These are phyloP conservation scores for Coniochaeta sp. DNA, from an alignment of 2,329 filamentous ascomycete genomes.

Conservation along the genomic window DNA sequence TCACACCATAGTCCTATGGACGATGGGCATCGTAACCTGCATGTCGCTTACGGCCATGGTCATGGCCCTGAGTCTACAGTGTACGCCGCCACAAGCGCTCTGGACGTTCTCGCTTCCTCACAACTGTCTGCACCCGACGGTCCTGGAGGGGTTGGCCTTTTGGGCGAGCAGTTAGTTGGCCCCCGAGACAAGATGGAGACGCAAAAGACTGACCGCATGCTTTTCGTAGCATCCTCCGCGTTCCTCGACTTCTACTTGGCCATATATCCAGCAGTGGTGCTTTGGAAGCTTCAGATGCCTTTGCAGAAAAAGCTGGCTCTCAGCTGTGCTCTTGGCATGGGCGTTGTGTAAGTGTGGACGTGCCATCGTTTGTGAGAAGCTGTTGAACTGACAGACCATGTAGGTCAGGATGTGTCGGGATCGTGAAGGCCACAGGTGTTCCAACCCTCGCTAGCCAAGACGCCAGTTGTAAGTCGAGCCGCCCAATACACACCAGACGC, in stretches of 20 bases:
- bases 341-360: background rate
- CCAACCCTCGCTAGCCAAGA: background rate
- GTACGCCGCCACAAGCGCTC: constrained; percentile 13
- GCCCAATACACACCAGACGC: background rate
- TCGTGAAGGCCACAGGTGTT: background rate
- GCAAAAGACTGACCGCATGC: background rate
- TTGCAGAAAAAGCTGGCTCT: background rate
- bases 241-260: constrained; percentile 1
- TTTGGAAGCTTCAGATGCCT: background rate
- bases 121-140: background rate
- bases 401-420: background rate
- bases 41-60: constrained; percentile 12
- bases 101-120: constrained; percentile 12
- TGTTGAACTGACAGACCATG: background rate
- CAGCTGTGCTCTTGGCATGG: background rate
- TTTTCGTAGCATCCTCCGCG: background rate
- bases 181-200: too few species aligned
- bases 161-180: background rate
- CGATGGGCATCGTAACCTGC: constrained; percentile 9
- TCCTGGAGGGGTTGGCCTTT: background rate
- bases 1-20: constrained; percentile 17
- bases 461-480: background rate
- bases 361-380: background rate
- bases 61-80: constrained; percentile 16
- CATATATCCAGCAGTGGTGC: background rate